phyloP scores from a whole-genome alignment of 1,284 basidiomycete genomes.

The Xerocomus nothofagi region DNA sequence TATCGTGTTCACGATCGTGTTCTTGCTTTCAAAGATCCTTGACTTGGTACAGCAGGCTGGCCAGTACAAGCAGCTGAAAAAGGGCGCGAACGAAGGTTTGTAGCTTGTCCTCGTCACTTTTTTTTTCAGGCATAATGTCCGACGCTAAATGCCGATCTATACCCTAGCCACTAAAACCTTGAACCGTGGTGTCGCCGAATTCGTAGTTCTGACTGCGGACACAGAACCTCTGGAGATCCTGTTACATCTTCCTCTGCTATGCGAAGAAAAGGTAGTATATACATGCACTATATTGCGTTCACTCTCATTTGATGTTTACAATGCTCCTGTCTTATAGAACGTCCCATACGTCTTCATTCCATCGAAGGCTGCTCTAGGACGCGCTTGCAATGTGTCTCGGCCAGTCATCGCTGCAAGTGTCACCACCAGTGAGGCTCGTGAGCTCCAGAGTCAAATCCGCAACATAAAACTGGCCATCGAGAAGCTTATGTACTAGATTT shows the following conservation, averaged over 20 bases:
- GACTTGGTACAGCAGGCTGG: conserved; percentile 88
- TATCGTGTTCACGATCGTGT: neutral
- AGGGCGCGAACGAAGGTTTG: conserved; percentile 93
- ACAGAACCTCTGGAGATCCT: conserved; percentile 98
- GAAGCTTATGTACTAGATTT: conserved; percentile 46
- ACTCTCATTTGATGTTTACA: neutral
- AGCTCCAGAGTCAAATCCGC: conserved; percentile 89
- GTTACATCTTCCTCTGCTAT: conserved; percentile 94
- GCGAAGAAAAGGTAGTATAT: conserved; percentile 88
- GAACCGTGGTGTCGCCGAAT: conserved; percentile 98
- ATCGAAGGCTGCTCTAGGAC: conserved; percentile 91
- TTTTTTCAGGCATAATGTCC: neutral
- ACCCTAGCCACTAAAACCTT: conserved; percentile 89
- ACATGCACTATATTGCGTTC: neutral
- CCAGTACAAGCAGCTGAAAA: conserved; percentile 97
- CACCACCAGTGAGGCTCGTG: conserved; percentile 94
- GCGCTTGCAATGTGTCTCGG: conserved; percentile 94
- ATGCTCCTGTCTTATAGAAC: conserved; percentile 55
- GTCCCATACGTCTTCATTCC: conserved; percentile 96
- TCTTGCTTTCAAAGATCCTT: conserved; percentile 61
- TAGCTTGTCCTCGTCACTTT: neutral
- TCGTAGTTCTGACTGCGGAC: conserved; percentile 97
- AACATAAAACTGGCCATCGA: conserved; percentile 90
- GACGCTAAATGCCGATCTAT: conserved; percentile 8
- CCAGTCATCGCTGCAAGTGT: conserved; percentile 96